Conservation (phyloP, 371 early-diverging fungal genomes). For the Mortierella polycephala region DNA sequence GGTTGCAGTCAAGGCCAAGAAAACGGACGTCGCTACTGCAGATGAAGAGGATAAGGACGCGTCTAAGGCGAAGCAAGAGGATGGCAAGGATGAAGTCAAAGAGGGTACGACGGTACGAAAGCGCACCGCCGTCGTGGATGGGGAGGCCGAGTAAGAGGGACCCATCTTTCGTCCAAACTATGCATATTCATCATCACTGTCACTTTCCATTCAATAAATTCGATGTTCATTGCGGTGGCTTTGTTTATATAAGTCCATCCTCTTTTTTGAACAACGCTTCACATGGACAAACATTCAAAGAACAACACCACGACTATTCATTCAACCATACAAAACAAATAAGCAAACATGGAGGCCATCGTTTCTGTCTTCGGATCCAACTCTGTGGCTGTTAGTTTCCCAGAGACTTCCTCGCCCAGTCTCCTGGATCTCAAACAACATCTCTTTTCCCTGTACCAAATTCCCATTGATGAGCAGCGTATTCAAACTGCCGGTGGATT, state of each 20-base stretch:
- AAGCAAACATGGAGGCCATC: slow-evolving; percentile 41
- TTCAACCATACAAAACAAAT: background rate
- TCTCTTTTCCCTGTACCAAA: slow-evolving; percentile 49
- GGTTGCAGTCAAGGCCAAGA: slow-evolving; percentile 52
- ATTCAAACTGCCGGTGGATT: slow-evolving; percentile 58
- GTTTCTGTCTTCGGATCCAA: slow-evolving; percentile 50
- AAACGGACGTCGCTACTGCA: slow-evolving; percentile 54
- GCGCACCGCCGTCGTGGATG: slow-evolving; percentile 22
- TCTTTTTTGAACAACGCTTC: too few relatives aligned
- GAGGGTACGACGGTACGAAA: slow-evolving; percentile 19
- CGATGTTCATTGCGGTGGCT: too few relatives aligned
- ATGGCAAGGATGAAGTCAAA: slow-evolving; percentile 9
- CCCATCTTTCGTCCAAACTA: too few relatives aligned
- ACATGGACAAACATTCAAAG: too few relatives aligned
- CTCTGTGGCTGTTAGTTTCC: slow-evolving; percentile 41
- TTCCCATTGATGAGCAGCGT: slow-evolving; percentile 63
- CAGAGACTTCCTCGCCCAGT: slow-evolving; percentile 20
- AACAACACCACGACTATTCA: background rate
- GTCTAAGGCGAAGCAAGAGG: slow-evolving; percentile 2
- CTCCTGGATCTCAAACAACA: slow-evolving; percentile 55
- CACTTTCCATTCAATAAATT: too few relatives aligned
- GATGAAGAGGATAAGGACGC: slow-evolving; percentile 35
- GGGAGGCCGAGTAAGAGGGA: slow-evolving; percentile 15
- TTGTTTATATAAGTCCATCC: too few relatives aligned
- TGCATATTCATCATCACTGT: too few relatives aligned